A percentile compares a stretch with the other conserved stretches of the same genome.
Evolutionary conservation across 164 flowering plant species (phyloP).

Genomic region (Kalanchoe fedtschenkoi): DNA sequence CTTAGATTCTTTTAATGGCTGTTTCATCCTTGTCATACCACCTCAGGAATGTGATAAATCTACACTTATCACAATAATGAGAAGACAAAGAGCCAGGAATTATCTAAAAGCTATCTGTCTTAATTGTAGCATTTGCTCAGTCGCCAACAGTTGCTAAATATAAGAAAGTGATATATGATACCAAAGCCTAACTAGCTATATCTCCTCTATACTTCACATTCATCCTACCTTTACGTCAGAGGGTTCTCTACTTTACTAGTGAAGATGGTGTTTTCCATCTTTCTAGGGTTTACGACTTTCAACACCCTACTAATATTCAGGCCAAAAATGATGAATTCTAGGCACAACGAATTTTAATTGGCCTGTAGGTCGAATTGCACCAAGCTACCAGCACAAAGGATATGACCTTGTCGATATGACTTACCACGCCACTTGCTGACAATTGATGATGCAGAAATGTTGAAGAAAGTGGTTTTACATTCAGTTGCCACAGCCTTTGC

Average conservation of each 20-base stretch:
- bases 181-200: background rate
- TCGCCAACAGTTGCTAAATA: background rate
- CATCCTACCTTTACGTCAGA: background rate
- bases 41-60: no score
- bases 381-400: background rate
- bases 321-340: background rate
- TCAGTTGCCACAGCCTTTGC: conserved; percentile 99
- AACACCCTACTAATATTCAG: background rate
- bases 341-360: background rate
- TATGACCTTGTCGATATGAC: conserved; percentile 9
- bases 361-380: background rate
- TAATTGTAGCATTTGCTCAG: background rate
- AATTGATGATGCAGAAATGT: conserved; percentile 96
- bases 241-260: background rate
- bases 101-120: no score
- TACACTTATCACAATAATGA: no score
- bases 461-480: conserved; percentile 96
- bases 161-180: background rate
- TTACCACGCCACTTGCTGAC: conserved; percentile 99
- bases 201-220: background rate
- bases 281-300: background rate
- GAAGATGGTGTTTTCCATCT: background rate
- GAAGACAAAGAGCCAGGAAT: background rate
- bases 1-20: background rate
- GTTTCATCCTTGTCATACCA: background rate